Base-by-base conservation (phyloP, 129 eudicot species). In the Solidago caesia region DNA sequence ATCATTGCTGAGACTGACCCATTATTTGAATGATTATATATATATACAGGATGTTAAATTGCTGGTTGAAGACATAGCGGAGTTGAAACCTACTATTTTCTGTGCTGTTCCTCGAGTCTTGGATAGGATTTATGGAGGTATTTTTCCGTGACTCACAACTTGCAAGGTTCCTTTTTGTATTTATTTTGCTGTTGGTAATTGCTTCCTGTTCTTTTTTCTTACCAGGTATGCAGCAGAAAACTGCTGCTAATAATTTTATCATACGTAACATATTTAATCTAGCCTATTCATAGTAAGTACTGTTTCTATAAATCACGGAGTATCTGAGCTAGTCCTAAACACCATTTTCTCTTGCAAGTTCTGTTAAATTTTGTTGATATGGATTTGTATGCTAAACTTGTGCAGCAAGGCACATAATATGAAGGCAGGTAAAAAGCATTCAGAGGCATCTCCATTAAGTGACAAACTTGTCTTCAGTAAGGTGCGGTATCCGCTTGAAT, bases 21-120 rank as follows among this genome's bases (percentile, higher is more conserved):
- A 29, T 45, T 25, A n/a, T 8, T 44, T 71, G 11, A 15, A 13
- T 62, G 53, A 6, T 53, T 45, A 7, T 80, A 15, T 44, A 33
- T 76, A 21, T 78, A 21, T 64, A 51, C 82, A 94, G 99, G 97
- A 94, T 87, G 91, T 85, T 67, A 94, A 94, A 79, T 79, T 94
- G 77, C 71, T 94, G 84, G 77, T 85, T 44, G 99, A 94, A 77
- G 99, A 94, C 81, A 78, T 94, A 73, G 96, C 64, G 49, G 97
- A 82, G 82, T 83, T 94, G 61, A 94, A 89, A 63, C 99, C 99
- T 53, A 91, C 99, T 27, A 82, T 90, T n/a, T 94, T 94, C 80
- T 91, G 96, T 71, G 99, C 99, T 65, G 99, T 94, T 82, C 99
- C 99, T 57, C 91, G 99, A 44, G 99, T 94, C 46, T 71, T 94